These are phyloP conservation scores for Scleroderma citrinum DNA, from an alignment of 768 basidiomycete genomes.

Conservation along the genomic window DNA sequence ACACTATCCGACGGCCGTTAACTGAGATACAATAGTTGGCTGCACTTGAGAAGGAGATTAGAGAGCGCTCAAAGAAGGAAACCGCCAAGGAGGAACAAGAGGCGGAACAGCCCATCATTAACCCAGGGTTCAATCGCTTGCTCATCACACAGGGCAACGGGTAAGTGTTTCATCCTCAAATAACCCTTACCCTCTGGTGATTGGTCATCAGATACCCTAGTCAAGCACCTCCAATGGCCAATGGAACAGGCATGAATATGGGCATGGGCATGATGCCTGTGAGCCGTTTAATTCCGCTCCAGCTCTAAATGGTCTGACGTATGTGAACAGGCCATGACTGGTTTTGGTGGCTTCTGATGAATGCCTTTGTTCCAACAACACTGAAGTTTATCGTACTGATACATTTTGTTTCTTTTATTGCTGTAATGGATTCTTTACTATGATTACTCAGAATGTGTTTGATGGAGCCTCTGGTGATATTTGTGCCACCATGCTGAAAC, in stretches of 20 bases:
- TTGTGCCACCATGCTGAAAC: no score
- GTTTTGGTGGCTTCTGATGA: slow-evolving; percentile 43
- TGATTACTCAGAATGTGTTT: no score
- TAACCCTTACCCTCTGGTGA: slow-evolving; percentile 2
- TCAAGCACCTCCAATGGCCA: slow-evolving; percentile 55
- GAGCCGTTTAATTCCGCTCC: slow-evolving; percentile 21
- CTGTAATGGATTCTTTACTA: slow-evolving; percentile 18
- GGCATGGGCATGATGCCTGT: slow-evolving; percentile 54
- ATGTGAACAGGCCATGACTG: slow-evolving; percentile 51
- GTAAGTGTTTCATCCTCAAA: slow-evolving; percentile 21
- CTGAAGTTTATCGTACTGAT: slow-evolving; percentile 22
- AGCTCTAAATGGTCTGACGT: slow-evolving; percentile 5
- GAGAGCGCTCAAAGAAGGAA: slow-evolving; percentile 82
- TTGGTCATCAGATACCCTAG: slow-evolving; percentile 44
- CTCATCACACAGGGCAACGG: slow-evolving; percentile 74
- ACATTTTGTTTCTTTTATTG: slow-evolving; percentile 11
- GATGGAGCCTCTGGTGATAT: no score
- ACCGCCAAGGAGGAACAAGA: slow-evolving; percentile 86
- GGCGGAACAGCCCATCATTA: slow-evolving; percentile 82
- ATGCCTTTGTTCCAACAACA: slow-evolving; percentile 4
- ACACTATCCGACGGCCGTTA: slow-evolving; percentile 2
- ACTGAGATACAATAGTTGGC: slow-evolving; percentile 46
- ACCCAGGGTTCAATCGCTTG: slow-evolving; percentile 62
- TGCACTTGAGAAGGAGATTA: slow-evolving; percentile 82
- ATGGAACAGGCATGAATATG: slow-evolving; percentile 40